These are phyloP conservation scores for Solanum neorickii DNA, from an alignment of 257 asterid genomes.

Conservation along the genomic window DNA sequence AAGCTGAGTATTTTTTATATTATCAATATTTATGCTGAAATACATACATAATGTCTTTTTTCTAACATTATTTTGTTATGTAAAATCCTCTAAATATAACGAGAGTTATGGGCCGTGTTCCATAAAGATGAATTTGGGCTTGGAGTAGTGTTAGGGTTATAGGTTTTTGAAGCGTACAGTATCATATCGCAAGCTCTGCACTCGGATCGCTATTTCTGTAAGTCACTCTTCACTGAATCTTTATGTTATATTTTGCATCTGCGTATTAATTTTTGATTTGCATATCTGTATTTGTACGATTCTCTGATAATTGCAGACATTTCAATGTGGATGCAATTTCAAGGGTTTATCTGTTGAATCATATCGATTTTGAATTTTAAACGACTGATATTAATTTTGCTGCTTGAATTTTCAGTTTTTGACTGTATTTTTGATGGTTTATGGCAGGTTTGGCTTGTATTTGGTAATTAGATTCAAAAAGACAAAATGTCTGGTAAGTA, in stretches of 20 bases:
- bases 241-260: too few species aligned
- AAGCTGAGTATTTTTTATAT: too few species aligned
- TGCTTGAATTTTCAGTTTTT: neutral
- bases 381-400: neutral
- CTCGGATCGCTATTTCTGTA: neutral
- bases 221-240: neutral
- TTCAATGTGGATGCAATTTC: too few species aligned
- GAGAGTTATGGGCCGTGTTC: neutral
- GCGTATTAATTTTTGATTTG: neutral
- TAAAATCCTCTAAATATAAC: neutral
- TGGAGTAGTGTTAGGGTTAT: neutral
- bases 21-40: too few species aligned
- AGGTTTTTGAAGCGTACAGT: neutral
- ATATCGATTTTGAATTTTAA: too few species aligned
- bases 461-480: neutral
- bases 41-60: too few species aligned
- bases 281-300: neutral
- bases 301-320: neutral
- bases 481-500: neutral
- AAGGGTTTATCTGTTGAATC: too few species aligned
- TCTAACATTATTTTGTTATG: too few species aligned
- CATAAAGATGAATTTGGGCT: neutral
- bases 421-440: neutral
- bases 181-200: neutral
- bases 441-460: neutral